Base-by-base conservation (phyloP, 495 filamentous ascomycete species). In the Daldinia childiae region DNA sequence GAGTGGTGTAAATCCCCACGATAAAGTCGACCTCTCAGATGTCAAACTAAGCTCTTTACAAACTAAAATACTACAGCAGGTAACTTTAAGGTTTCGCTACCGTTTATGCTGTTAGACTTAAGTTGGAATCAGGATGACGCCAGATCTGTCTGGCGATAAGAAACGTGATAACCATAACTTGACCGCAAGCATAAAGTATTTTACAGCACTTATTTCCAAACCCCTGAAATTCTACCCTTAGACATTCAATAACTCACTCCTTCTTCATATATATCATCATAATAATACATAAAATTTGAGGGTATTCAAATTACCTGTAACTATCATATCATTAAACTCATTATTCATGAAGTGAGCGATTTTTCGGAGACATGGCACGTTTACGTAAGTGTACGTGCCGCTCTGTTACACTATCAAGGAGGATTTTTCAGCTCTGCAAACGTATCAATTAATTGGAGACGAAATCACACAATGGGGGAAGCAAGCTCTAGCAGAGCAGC, bases 371-470 rank as follows among this genome's bases (percentile, higher is more conserved):
- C 43, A 48, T 17, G 17, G 17, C 2, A 24, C 7, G 17, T 17
- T 17, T 21, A 17, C 8, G 43, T 24, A 48, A 48, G n/a, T 9
- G 43, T 48, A 48, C 17, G 43, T 48, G 43, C 17, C 8, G n/a
- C 43, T 17, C 3, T 12, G 43, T 21, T 19, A 48, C 43, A 48
- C 24, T 48, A 48, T 24, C 8, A 48, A 48, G 43, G 43, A 48
- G 43, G 43, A 48, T 48, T 48, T 6, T 12, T 17, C 19, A 11
- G 43, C 12, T 36, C 34, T 4, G 2, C 3, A 36, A 48, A 24
- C 43, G 43, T 48, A 48, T 48, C 17, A 48, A 19, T 48, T 48
- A 48, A 48, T 19, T 48, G 43, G 43, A 19, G 43, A 48, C 43
- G 3, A 24, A 24, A 24, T 17, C 43, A 48, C 17, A 48, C 17